phyloP scores from a whole-genome alignment of 1,284 basidiomycete genomes.

The Sutorius eximius region DNA sequence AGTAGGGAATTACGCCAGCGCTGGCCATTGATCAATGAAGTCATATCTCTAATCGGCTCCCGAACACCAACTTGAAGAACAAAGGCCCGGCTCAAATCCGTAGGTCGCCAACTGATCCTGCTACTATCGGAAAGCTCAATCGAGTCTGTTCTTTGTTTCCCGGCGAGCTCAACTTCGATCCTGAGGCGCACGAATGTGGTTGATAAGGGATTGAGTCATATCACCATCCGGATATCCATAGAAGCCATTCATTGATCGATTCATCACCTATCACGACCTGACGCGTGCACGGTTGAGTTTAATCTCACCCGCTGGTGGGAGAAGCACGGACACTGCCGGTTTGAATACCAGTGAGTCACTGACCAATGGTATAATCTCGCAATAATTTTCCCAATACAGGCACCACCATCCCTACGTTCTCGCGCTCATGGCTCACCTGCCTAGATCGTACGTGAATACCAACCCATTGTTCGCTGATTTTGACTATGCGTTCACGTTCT shows the following conservation, averaged over 20 bases:
- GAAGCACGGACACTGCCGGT: constrained; percentile 11
- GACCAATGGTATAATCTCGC: neutral
- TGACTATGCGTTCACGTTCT: constrained; percentile 10
- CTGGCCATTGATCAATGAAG: constrained; percentile 9
- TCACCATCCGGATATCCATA: constrained; percentile 8
- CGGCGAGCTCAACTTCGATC: neutral
- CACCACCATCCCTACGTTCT: constrained; percentile 3
- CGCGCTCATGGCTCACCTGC: constrained; percentile 15
- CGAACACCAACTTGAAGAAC: constrained; percentile 5
- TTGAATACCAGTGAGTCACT: constrained; percentile 5
- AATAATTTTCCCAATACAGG: neutral
- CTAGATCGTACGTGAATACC: constrained; percentile 3
- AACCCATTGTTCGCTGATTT: constrained; percentile 29
- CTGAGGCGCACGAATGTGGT: neutral
- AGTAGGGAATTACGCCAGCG: neutral
- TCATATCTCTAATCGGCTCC: constrained; percentile 4
- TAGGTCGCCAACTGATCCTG: neutral
- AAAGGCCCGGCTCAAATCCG: constrained; percentile 2
- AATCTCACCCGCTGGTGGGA: constrained; percentile 9
- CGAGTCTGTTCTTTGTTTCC: neutral
- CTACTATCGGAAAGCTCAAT: constrained; percentile 11
- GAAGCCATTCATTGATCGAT: constrained; percentile 19
- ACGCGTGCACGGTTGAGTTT: constrained; percentile 20
- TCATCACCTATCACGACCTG: constrained; percentile 6
- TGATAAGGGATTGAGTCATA: constrained; percentile 25